A percentile compares a stretch with the other conserved stretches of the same genome.
phyloP scores from a whole-genome alignment of 2,329 filamentous ascomycete genomes.

The Diaporthe humulicola region DNA sequence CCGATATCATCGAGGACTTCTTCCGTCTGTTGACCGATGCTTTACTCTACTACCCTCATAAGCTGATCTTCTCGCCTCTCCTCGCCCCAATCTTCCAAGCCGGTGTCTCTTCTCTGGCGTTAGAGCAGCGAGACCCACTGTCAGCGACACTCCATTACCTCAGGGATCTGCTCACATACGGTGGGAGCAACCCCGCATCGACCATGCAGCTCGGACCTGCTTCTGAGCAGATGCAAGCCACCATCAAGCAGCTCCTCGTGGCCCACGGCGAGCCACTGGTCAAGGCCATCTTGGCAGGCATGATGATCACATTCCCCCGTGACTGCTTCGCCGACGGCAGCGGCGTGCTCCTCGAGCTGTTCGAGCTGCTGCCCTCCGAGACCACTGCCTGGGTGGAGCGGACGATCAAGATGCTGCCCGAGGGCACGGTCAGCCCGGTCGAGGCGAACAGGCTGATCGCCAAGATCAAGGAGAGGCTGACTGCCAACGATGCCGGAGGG shows the following conservation, averaged over 20 bases:
- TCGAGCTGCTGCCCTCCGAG: constrained; percentile 86
- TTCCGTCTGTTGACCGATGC: constrained; percentile 94
- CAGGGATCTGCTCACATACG: constrained; percentile 91
- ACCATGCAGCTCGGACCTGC: constrained; percentile 69
- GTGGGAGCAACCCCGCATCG: constrained; percentile 78
- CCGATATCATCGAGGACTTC: constrained; percentile 93
- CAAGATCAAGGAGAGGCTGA: constrained; percentile 84
- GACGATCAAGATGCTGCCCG: constrained; percentile 86
- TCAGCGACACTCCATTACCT: constrained; percentile 94
- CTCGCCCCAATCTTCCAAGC: constrained; percentile 89
- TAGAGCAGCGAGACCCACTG: constrained; percentile 93
- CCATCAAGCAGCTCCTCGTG: constrained; percentile 79
- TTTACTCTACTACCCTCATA: constrained; percentile 90
- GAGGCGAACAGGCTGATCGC: constrained; percentile 86
- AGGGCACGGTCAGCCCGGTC: constrained; percentile 81
- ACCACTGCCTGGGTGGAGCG: constrained; percentile 85
- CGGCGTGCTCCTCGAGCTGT: constrained; percentile 89
- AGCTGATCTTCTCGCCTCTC: constrained; percentile 83
- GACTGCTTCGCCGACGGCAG: constrained; percentile 97
- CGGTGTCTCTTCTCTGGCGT: constrained; percentile 84
- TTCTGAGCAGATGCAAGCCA: constrained; percentile 76
- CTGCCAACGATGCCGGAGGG: constrained; percentile 70
- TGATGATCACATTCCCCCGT: constrained; percentile 99
- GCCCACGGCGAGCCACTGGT: constrained; percentile 82
- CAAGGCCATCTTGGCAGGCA: constrained; percentile 91